Conservation (phyloP, 495 filamentous ascomycete genomes). For the Penicillium ucsense region DNA sequence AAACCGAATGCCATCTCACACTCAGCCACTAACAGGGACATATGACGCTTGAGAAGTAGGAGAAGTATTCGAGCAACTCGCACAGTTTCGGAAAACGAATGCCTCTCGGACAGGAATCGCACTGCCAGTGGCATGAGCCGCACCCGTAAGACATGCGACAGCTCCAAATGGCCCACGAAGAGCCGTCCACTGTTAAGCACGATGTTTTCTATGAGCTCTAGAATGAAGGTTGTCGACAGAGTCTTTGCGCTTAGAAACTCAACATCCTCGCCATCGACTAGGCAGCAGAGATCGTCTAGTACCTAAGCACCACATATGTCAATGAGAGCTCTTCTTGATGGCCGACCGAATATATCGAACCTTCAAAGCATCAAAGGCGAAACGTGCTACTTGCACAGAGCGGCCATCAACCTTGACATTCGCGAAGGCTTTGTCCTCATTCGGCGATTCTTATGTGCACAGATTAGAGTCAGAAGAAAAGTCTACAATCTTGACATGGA, state of each 20-base stretch:
- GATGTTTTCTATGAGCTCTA: constrained; percentile 87
- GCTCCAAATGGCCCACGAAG: constrained; percentile 69
- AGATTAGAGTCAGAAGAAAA: constrained; percentile 15
- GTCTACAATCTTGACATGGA: no score
- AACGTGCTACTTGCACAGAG: constrained; percentile 53
- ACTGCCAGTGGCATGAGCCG: constrained; percentile 76
- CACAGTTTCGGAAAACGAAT: constrained; percentile 73
- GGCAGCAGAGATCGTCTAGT: constrained; percentile 80
- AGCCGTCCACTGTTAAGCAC: constrained; percentile 74
- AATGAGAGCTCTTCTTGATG: neutral
- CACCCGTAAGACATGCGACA: constrained; percentile 67
- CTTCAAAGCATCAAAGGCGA: constrained; percentile 76
- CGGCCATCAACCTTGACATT: constrained; percentile 44
- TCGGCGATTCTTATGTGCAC: constrained; percentile 49
- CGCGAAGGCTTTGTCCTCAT: constrained; percentile 22
- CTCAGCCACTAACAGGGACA: constrained; percentile 63
- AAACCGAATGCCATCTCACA: constrained; percentile 77
- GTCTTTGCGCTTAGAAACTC: constrained; percentile 67
- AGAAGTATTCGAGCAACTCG: constrained; percentile 74
- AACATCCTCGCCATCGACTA: constrained; percentile 74
- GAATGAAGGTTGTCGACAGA: constrained; percentile 68
- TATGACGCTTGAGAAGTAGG: constrained; percentile 64
- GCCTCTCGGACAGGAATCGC: constrained; percentile 64
- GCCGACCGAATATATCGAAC: neutral
- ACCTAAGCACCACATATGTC: constrained; percentile 33